Evolutionary conservation across 1,284 basidiomycete species (phyloP).

Genomic region (Pyrrhoderma noxium): DNA sequence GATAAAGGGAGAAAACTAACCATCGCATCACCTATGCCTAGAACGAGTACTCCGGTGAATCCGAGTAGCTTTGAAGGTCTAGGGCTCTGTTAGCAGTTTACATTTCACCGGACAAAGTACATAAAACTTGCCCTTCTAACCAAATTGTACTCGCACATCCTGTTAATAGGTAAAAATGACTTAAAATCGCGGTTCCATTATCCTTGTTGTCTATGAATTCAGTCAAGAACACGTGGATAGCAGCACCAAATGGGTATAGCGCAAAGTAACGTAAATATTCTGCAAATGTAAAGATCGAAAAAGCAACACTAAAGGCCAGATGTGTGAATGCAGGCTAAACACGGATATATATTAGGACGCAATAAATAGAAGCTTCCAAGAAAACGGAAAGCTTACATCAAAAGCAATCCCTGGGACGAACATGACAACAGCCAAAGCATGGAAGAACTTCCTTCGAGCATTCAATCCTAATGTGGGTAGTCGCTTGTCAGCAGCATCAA

Average conservation of each 20-base stretch:
- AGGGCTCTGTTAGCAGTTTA: neutral
- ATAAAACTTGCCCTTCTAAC: conserved; percentile 77
- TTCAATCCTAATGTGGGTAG: conserved; percentile 90
- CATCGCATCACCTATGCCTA: conserved; percentile 92
- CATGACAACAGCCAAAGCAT: conserved; percentile 91
- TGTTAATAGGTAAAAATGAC: conserved; percentile 94
- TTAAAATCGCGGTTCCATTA: conserved; percentile 91
- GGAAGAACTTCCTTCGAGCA: conserved; percentile 96
- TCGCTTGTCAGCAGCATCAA: conserved; percentile 82
- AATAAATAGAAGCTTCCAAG: conserved; percentile 9
- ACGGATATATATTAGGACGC: neutral
- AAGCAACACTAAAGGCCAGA: conserved; percentile 88
- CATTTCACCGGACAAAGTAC: conserved; percentile 5
- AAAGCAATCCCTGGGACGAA: conserved; percentile 90
- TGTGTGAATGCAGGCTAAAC: conserved; percentile 90
- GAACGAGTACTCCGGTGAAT: conserved; percentile 84
- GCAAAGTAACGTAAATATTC: conserved; percentile 98
- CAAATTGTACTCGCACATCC: conserved; percentile 92
- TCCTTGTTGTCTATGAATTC: conserved; percentile 97
- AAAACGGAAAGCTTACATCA: conserved; percentile 61
- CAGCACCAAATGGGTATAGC: conserved; percentile 91
- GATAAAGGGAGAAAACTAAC: conserved; percentile 37
- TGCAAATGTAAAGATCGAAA: conserved; percentile 89
- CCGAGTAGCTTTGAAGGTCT: conserved; percentile 69
- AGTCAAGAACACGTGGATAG: conserved; percentile 93